Base-by-base conservation (phyloP, 2,329 filamentous ascomycete species). In the Scorias spongiosa region DNA sequence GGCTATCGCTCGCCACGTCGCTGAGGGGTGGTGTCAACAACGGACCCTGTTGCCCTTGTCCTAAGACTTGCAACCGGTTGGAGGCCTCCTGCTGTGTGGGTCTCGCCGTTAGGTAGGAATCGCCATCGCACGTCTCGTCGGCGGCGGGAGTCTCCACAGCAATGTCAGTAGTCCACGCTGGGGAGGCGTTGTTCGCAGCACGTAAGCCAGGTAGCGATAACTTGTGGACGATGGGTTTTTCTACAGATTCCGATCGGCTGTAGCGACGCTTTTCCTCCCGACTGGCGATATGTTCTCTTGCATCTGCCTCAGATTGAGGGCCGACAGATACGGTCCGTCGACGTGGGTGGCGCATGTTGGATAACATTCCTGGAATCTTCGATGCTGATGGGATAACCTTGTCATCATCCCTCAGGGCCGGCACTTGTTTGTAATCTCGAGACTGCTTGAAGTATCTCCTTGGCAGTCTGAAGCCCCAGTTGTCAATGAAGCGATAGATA, bases 291-390 rank as follows among this genome's bases (percentile, higher is more conserved):
- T 87, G 86, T 66, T 98, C 91, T 64, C 95, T 94, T 18, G 87
- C 91, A 65, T 98, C 91, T 2, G 91, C 91, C 48, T 88, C 88
- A 39, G 88, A 95, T 64, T 96, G 91, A 1, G 91, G 91, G 0
- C 91, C 91, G 43, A 96, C 76, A 5, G 87, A 94, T 29, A 96
- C 78, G 29, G 87, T 82, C 42, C 91, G 76, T 48, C 81, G 81
- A 46, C 86, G 75, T 0, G 86, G 84, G 52, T 89, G 80, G 18
- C 86, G 78, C 39, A 96, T 84, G 37, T 80, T 86, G 47, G 80
- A 81, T 18, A 95, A 72, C 57, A 95, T 78, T 29, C 77, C 75
- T 2, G 89, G 85, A 17, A 96, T 76, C 48, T 95, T 86, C 18
- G 82, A 84, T n/a, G 93, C 82, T 10, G 80, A 80, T 10, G 91